Evolutionary conservation across 2,329 filamentous ascomycete species (phyloP).

Genomic region (Clarireedia sp.): DNA sequence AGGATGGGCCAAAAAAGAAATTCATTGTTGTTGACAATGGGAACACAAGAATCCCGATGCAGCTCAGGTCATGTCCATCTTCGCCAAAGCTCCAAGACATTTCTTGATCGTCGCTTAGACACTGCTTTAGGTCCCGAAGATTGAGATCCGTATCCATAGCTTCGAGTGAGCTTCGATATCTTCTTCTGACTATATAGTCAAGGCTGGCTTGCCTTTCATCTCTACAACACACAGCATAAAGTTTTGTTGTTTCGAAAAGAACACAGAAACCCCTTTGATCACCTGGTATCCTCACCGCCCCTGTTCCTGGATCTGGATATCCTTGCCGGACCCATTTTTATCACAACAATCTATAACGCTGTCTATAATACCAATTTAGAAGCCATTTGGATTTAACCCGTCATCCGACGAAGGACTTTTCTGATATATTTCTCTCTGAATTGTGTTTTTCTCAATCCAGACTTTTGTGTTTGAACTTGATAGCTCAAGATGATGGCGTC

Average conservation of each 20-base stretch:
- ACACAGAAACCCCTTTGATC: conserved; percentile 2
- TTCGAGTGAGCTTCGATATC: conserved; percentile 7
- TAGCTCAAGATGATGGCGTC: conserved; percentile 25
- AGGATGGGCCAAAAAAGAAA: not conserved
- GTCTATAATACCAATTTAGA: conserved; percentile 1
- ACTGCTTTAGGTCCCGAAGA: not conserved
- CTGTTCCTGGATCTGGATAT: conserved; percentile 7
- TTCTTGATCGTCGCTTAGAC: conserved; percentile 2
- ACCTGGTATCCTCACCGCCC: conserved; percentile 10
- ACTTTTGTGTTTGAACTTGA: not conserved
- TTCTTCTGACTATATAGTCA: not conserved
- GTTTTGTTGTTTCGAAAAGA: conserved; percentile 7
- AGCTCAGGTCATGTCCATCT: conserved; percentile 4
- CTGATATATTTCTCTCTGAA: not conserved
- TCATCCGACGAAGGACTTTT: conserved; percentile 1
- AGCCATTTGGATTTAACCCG: conserved; percentile 4
- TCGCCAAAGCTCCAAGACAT: not conserved
- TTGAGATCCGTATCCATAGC: not conserved
- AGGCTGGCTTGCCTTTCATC: not conserved
- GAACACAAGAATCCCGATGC: conserved; percentile 1
- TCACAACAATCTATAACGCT: not conserved
- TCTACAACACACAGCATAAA: conserved; percentile 4
- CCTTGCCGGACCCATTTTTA: conserved; percentile 9
- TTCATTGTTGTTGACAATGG: not conserved
- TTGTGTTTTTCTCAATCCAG: conserved; percentile 3